A percentile compares a stretch with the other conserved stretches of the same genome.
Evolutionary conservation across 192 early-diverging fungal species (phyloP).

Genomic region (Podila clonocystis): DNA sequence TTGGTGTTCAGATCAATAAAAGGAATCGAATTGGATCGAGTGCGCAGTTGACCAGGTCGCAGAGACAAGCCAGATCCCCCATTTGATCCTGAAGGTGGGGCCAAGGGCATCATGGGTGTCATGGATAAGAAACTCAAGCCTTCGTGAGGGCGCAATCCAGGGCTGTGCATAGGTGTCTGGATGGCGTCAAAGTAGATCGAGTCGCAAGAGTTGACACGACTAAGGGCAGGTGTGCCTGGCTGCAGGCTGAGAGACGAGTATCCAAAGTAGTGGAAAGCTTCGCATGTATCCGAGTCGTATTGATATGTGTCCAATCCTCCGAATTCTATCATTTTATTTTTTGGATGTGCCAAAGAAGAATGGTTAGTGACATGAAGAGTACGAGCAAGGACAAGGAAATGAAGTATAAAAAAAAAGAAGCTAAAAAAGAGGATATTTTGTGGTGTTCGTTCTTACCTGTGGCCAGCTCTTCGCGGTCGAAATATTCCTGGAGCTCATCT

Average conservation of each 20-base stretch:
- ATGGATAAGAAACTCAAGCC: conserved; percentile 45
- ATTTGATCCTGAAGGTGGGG: conserved; percentile 18
- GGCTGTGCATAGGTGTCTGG: conserved; percentile 40
- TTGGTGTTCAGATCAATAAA: conserved; percentile 27
- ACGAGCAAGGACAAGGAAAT: not conserved
- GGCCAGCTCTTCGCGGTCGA: conserved; percentile 43
- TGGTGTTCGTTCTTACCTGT: conserved; percentile 12
- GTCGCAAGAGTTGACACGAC: conserved; percentile 50
- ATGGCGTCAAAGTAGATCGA: conserved; percentile 48
- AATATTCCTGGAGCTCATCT: conserved; percentile 43
- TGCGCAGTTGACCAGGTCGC: conserved; percentile 18
- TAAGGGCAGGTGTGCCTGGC: conserved; percentile 39
- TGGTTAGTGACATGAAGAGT: not conserved
- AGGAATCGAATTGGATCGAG: conserved; percentile 43
- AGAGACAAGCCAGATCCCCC: conserved; percentile 10
- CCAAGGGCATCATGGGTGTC: conserved; percentile 50
- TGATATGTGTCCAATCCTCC: conserved; percentile 34
- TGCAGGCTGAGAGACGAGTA: conserved; percentile 30
- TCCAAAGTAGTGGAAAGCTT: conserved; percentile 50
- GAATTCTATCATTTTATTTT: conserved; percentile 17
- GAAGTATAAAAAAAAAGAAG: not conserved
- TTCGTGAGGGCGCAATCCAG: conserved; percentile 43
- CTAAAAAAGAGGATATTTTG: not conserved
- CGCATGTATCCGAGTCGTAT: conserved; percentile 38
- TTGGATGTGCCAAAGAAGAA: not conserved